phyloP scores from a whole-genome alignment of 2,329 filamentous ascomycete genomes.

The Rutstroemia sp. region DNA sequence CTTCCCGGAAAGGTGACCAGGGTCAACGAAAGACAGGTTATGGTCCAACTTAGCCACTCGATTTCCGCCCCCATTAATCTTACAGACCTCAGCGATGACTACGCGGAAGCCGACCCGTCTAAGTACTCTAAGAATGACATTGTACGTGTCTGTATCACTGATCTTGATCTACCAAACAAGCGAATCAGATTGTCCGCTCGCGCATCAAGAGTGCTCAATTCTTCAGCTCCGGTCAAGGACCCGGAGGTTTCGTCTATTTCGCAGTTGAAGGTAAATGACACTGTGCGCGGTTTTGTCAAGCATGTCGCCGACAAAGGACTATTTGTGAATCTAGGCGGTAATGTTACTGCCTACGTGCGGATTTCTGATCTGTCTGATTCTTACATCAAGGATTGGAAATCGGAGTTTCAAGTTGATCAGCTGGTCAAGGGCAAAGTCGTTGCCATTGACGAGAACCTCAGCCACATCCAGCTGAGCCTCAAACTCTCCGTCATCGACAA shows the following conservation, averaged over 20 bases:
- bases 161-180: constrained; percentile 78
- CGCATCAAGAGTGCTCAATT: constrained; percentile 84
- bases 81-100: constrained; percentile 82
- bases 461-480: constrained; percentile 76
- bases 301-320: constrained; percentile 83
- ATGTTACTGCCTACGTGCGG: constrained; percentile 74
- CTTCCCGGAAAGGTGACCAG: constrained; percentile 80
- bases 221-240: constrained; percentile 72
- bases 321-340: constrained; percentile 76
- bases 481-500: constrained; percentile 79
- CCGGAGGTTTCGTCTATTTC: constrained; percentile 63
- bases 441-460: constrained; percentile 57
- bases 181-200: constrained; percentile 72
- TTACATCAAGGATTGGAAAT: constrained; percentile 94
- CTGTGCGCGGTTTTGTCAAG: constrained; percentile 87
- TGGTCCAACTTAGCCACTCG: constrained; percentile 76
- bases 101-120: constrained; percentile 67
- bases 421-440: constrained; percentile 83
- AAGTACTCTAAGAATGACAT: constrained; percentile 78
- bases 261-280: constrained; percentile 68
- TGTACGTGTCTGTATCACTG: constrained; percentile 76
- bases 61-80: constrained; percentile 76
- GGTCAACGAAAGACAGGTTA: constrained; percentile 71
- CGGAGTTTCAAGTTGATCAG: constrained; percentile 79
- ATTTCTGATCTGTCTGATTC: constrained; percentile 84